These are phyloP conservation scores for Cercospora nicotianae DNA, from an alignment of 2,329 filamentous ascomycete genomes.

Conservation along the genomic window DNA sequence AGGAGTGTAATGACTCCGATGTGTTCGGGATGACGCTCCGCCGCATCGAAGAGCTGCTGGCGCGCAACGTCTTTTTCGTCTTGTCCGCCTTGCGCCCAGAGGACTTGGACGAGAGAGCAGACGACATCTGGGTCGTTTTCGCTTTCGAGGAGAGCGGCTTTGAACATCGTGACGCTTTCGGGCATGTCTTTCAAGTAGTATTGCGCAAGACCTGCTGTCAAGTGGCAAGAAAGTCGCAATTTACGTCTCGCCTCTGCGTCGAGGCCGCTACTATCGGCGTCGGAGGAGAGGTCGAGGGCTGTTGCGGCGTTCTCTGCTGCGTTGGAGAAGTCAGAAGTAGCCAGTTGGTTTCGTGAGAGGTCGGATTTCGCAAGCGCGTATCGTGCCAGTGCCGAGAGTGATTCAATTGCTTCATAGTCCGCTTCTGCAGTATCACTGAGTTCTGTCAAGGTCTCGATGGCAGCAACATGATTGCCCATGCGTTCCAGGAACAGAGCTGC, in stretches of 20 bases:
- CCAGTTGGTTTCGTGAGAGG: conserved; percentile 78
- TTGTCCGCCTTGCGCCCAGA: conserved; percentile 84
- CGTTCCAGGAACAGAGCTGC: conserved; percentile 80
- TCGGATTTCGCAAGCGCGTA: conserved; percentile 86
- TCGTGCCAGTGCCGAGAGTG: conserved; percentile 66
- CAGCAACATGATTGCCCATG: conserved; percentile 64
- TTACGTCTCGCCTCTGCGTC: conserved; percentile 64
- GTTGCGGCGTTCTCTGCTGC: conserved; percentile 80
- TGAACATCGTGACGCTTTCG: conserved; percentile 75
- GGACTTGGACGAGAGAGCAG: conserved; percentile 82
- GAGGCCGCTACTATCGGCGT: conserved; percentile 64
- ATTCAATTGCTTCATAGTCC: conserved; percentile 83
- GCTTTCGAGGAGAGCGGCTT: conserved; percentile 75
- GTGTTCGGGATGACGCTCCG: conserved; percentile 72
- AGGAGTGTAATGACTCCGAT: conserved; percentile 78
- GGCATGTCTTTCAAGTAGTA: conserved; percentile 69
- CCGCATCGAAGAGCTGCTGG: conserved; percentile 74
- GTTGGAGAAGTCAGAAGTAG: conserved; percentile 61
- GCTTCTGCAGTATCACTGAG: conserved; percentile 72
- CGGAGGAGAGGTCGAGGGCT: conserved; percentile 74
- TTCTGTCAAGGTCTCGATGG: conserved; percentile 63
- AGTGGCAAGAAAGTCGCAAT: conserved; percentile 76
- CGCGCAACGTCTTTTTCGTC: conserved; percentile 74
- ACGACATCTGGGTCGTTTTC: conserved; percentile 76
- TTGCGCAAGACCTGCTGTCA: conserved; percentile 80